Conservation (phyloP, 768 basidiomycete genomes). For the Leccinellum rugosiceps region DNA sequence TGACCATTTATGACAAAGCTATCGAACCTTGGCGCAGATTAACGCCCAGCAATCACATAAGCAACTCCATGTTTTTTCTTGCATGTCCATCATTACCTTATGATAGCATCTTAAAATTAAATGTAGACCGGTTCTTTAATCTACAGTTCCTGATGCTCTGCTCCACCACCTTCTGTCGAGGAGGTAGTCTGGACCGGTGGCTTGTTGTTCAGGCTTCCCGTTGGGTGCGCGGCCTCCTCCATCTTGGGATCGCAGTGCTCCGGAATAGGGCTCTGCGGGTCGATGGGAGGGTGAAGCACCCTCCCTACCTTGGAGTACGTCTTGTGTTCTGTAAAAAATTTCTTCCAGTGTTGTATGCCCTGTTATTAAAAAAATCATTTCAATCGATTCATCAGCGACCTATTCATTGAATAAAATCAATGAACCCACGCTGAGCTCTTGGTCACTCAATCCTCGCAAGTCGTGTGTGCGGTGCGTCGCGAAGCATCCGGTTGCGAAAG, state of each 20-base stretch:
- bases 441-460: constrained; percentile 71
- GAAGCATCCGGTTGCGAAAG: constrained; percentile 95
- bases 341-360: constrained; percentile 86
- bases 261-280: constrained; percentile 71
- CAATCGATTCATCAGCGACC: neutral
- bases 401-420: neutral
- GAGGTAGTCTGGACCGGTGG: constrained; percentile 23
- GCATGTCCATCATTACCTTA: constrained; percentile 23
- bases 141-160: constrained; percentile 30
- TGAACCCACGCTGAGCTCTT: constrained; percentile 63
- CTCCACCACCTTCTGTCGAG: constrained; percentile 4
- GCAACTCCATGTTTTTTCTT: constrained; percentile 20
- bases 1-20: constrained; percentile 25
- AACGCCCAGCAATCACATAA: constrained; percentile 9
- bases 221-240: constrained; percentile 29
- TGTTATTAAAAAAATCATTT: constrained; percentile 28
- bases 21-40: constrained; percentile 9
- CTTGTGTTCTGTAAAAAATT: constrained; percentile 81
- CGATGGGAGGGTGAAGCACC: constrained; percentile 73
- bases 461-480: constrained; percentile 88
- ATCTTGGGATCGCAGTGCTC: constrained; percentile 72
- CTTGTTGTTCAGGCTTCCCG: constrained; percentile 27
- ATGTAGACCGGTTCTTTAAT: constrained; percentile 17
- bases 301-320: constrained; percentile 75
- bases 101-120: constrained; percentile 12